A percentile compares a stretch with the other conserved stretches of the same genome.
Conservation (phyloP, 176 grass and related monocot species). For the Cenchrus americanus region DNA sequence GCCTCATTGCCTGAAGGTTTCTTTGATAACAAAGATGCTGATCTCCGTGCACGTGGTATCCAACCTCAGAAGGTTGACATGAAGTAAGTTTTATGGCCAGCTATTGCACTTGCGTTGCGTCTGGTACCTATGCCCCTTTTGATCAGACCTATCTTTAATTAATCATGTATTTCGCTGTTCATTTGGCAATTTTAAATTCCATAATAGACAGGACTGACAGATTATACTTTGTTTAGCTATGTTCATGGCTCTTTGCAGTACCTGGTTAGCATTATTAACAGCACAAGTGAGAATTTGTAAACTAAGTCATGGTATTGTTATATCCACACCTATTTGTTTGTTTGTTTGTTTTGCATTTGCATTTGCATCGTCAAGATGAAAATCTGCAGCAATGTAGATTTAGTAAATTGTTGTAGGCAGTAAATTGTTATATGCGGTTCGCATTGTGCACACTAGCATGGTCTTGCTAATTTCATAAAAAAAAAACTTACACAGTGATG, state of each 20-base stretch:
- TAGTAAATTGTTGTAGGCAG: neutral
- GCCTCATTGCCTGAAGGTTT: slow-evolving; percentile 87
- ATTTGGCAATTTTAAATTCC: neutral
- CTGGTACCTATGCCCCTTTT: slow-evolving; percentile 10
- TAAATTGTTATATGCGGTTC: neutral
- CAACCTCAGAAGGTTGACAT: slow-evolving; percentile 76
- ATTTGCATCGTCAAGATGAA: slow-evolving; percentile 1
- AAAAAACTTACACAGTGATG: slow-evolving; percentile 55
- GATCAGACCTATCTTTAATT: neutral
- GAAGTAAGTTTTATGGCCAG: slow-evolving; percentile 54
- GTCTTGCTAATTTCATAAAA: slow-evolving; percentile 11
- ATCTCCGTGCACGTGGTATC: slow-evolving; percentile 88
- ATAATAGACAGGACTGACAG: neutral
- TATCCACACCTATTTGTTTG: neutral
- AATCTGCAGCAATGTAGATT: neutral
- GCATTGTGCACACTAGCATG: slow-evolving; percentile 1
- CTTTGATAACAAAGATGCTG: slow-evolving; percentile 98
- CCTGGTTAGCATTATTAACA: neutral
- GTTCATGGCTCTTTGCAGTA: neutral
- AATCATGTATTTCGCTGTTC: neutral
- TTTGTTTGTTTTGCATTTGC: neutral
- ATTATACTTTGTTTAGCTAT: slow-evolving; percentile 12
- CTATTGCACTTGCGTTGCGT: slow-evolving; percentile 15
- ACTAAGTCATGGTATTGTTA: slow-evolving; percentile 27
- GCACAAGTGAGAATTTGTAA: slow-evolving; percentile 13